Evolutionary conservation across 2,329 filamentous ascomycete genomes (phyloP).

Genomic region (Diaporthe citrichinensis): DNA sequence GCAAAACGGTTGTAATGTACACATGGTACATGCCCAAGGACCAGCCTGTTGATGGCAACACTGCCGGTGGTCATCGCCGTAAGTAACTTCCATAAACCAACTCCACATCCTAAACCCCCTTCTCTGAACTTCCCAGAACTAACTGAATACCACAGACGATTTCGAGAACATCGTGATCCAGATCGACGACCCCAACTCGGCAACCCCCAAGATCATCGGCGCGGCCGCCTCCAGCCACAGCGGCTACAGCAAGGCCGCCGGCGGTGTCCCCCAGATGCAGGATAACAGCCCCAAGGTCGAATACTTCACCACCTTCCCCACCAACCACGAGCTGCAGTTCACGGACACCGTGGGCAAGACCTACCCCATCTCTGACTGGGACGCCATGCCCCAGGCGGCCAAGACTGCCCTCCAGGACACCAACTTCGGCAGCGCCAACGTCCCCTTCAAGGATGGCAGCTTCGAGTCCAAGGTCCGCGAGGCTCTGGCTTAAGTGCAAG

Average conservation of each 20-base stretch:
- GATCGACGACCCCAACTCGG: constrained; percentile 48
- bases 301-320: constrained; percentile 50
- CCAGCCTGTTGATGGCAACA: constrained; percentile 48
- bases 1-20: constrained; percentile 55
- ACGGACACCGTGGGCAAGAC: constrained; percentile 53
- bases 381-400: constrained; percentile 52
- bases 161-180: constrained; percentile 54
- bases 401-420: constrained; percentile 51
- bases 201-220: constrained; percentile 47
- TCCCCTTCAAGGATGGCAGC: constrained; percentile 53
- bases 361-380: constrained; percentile 58
- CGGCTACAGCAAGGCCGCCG: constrained; percentile 47
- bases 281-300: constrained; percentile 48
- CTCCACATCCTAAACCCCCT: neutral
- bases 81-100: neutral
- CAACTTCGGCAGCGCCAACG: constrained; percentile 57
- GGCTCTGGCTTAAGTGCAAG: constrained; percentile 4
- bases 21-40: constrained; percentile 62
- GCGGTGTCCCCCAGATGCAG: constrained; percentile 39
- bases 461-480: constrained; percentile 30
- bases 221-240: constrained; percentile 55
- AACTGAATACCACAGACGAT: constrained; percentile 45
- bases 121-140: neutral
- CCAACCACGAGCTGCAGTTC: constrained; percentile 56
- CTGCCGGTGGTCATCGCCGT: constrained; percentile 51